Conservation (phyloP, 805 yeast genomes). For the Yarrowia phangngaensis region DNA sequence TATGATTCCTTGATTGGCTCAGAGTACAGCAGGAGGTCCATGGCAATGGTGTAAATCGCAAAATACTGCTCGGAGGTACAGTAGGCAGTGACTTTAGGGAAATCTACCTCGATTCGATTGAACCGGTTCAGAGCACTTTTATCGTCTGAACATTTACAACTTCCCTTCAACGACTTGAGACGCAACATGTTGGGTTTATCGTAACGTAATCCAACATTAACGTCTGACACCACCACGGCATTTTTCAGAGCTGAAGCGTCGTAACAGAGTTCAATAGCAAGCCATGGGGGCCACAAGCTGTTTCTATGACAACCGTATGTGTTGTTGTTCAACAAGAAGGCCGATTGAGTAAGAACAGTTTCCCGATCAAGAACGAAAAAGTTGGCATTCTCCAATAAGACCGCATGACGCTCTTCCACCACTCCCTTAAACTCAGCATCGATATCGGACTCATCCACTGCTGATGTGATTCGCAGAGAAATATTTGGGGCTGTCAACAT, state of each 20-base stretch:
- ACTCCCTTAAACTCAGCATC: constrained; percentile 46
- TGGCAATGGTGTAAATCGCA: constrained; percentile 57
- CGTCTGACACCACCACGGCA: constrained; percentile 57
- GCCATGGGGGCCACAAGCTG: constrained; percentile 83
- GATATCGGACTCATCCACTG: constrained; percentile 48
- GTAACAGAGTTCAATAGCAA: constrained; percentile 66
- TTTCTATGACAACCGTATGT: constrained; percentile 56
- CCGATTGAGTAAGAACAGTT: constrained; percentile 44
- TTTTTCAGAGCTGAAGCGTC: constrained; percentile 48
- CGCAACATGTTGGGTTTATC: constrained; percentile 52
- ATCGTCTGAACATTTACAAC: constrained; percentile 3
- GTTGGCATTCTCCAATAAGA: constrained; percentile 64
- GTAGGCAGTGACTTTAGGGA: constrained; percentile 63
- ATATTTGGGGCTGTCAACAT: constrained; percentile 71
- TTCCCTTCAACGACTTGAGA: constrained; percentile 32
- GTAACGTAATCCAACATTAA: constrained; percentile 58
- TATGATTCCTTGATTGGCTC: constrained; percentile 65
- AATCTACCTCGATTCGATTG: constrained; percentile 55
- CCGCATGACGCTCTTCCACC: constrained; percentile 66
- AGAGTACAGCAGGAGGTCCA: constrained; percentile 62
- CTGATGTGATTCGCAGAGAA: constrained; percentile 63
- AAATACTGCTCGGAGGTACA: constrained; percentile 73
- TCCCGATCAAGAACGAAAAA: constrained; percentile 61
- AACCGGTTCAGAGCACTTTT: constrained; percentile 34
- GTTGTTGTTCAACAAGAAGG: constrained; percentile 45